These are phyloP conservation scores for Logfia minima DNA, from an alignment of 129 eudicot genomes.

Conservation along the genomic window DNA sequence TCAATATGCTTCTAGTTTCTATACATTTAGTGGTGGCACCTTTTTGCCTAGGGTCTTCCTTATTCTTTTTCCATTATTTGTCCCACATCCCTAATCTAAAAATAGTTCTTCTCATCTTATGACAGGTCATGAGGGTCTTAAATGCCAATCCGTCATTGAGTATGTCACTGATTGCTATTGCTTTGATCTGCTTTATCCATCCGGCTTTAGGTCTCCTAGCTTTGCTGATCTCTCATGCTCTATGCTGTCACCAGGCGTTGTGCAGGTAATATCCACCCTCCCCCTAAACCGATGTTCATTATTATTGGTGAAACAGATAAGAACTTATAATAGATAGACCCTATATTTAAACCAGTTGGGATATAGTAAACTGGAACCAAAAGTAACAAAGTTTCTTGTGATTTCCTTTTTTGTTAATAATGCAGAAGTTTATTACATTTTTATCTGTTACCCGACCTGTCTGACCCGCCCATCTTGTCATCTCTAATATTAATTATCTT, in stretches of 20 bases:
- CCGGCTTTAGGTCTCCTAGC: conserved; percentile 88
- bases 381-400: background rate
- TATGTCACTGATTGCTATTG: conserved; percentile 54
- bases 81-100: background rate
- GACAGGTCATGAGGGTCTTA: conserved; percentile 65
- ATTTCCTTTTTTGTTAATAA: background rate
- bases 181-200: conserved; percentile 81
- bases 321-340: background rate
- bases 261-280: conserved; percentile 62
- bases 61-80: conserved; percentile 9
- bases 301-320: too few species aligned
- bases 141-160: conserved; percentile 60
- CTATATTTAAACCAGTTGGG: background rate
- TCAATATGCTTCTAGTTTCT: background rate
- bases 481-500: background rate
- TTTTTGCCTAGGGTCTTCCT: background rate
- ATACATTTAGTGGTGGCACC: conserved; percentile 15
- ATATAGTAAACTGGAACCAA: background rate
- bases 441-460: background rate
- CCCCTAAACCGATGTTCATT: too few species aligned
- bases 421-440: background rate
- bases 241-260: conserved; percentile 74
- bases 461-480: background rate
- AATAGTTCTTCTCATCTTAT: background rate
- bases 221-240: conserved; percentile 56